phyloP scores from a whole-genome alignment of 2,329 filamentous ascomycete species.

The Neofusicoccum sp. region DNA sequence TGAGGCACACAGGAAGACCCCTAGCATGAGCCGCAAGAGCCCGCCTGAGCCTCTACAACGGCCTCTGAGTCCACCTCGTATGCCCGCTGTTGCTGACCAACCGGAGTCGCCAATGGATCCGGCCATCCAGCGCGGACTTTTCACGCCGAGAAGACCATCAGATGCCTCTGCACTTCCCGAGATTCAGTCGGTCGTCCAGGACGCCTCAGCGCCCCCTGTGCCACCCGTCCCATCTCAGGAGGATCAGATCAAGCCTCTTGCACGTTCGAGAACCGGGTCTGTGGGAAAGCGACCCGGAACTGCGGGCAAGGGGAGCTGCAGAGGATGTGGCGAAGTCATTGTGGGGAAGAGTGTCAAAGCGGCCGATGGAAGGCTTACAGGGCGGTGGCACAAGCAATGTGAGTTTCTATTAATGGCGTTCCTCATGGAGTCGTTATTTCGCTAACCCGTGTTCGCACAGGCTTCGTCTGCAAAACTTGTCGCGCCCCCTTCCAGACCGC shows the following conservation, averaged over 20 bases:
- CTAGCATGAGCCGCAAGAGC: slow-evolving; percentile 17
- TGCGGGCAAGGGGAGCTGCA: slow-evolving; percentile 67
- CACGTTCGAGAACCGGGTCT: slow-evolving; percentile 20
- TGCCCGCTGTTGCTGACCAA: slow-evolving; percentile 23
- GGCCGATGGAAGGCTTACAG: slow-evolving; percentile 85
- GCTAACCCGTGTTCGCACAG: slow-evolving; percentile 20
- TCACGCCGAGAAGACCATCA: slow-evolving; percentile 24
- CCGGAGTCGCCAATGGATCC: slow-evolving; percentile 42
- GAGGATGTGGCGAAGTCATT: slow-evolving; percentile 75
- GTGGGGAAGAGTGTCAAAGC: slow-evolving; percentile 91
- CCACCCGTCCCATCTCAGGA: slow-evolving; percentile 16
- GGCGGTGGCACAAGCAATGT: slow-evolving; percentile 91
- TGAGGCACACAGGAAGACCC: slow-evolving; percentile 25
- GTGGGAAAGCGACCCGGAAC: slow-evolving; percentile 27
- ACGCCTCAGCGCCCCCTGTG: slow-evolving; percentile 9
- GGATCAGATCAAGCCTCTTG: slow-evolving; percentile 21
- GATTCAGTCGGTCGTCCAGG: slow-evolving; percentile 7
- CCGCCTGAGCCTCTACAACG: slow-evolving; percentile 14
- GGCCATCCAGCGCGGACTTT: slow-evolving; percentile 36
- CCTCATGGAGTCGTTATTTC: neutral
- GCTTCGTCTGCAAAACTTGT: slow-evolving; percentile 86
- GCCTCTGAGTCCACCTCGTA: slow-evolving; percentile 23
- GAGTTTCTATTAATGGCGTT: slow-evolving; percentile 11
- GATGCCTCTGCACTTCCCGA: slow-evolving; percentile 14
- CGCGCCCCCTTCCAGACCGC: slow-evolving; percentile 75